A percentile compares a stretch with the other conserved stretches of the same genome.
Conservation (phyloP, 2,329 filamentous ascomycete genomes). For the Aureobasidium sp. region DNA sequence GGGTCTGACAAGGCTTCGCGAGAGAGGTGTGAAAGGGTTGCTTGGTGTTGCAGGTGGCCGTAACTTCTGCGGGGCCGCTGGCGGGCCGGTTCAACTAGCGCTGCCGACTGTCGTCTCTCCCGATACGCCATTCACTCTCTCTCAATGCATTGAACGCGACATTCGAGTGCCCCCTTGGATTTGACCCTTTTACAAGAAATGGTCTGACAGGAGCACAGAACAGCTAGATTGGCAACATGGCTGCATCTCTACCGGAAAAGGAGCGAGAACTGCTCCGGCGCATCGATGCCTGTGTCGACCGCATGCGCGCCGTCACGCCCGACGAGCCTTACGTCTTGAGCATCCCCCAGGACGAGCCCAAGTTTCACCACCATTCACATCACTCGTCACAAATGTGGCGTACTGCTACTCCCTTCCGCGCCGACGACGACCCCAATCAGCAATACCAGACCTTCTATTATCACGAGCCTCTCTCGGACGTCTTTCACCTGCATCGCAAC, state of each 20-base stretch:
- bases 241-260: not conserved
- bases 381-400: slow-evolving; percentile 48
- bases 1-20: not conserved
- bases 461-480: slow-evolving; percentile 54
- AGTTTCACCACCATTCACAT: slow-evolving; percentile 47
- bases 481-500: slow-evolving; percentile 22
- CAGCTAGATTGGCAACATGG: slow-evolving; percentile 10
- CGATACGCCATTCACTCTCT: not conserved
- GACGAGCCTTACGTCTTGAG: slow-evolving; percentile 52
- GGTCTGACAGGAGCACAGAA: slow-evolving; percentile 8
- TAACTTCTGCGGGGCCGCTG: not conserved
- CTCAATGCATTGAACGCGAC: not conserved
- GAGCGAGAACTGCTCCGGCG: slow-evolving; percentile 15
- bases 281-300: slow-evolving; percentile 45
- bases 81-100: not conserved
- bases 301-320: slow-evolving; percentile 47
- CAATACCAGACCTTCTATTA: slow-evolving; percentile 70
- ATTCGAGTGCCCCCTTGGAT: not conserved
- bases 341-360: slow-evolving; percentile 49
- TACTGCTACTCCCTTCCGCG: slow-evolving; percentile 57
- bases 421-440: slow-evolving; percentile 59
- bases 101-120: not conserved
- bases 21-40: not conserved
- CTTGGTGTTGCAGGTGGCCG: not conserved
- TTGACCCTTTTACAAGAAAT: not conserved